Base-by-base conservation (phyloP, 1,284 basidiomycete genomes). In the Baeospora myosura region DNA sequence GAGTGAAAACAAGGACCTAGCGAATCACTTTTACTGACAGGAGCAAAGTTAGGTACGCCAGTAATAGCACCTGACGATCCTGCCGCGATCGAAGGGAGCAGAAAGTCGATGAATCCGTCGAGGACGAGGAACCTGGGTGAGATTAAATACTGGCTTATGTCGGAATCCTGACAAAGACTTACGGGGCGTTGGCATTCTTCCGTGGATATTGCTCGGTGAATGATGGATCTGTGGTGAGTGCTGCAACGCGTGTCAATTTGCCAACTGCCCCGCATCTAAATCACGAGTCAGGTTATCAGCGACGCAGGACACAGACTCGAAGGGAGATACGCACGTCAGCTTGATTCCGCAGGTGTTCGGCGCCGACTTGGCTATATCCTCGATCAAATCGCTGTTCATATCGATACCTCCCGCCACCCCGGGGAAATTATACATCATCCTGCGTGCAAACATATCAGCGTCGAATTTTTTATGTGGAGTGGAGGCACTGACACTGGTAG, bases 351-450 rank as follows among this genome's bases (percentile, higher is more conserved):
- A 40, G 25, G 22, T 21, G 14, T 42, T 47, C n/a, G 47, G 44
- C 26, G 44, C 44, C 17, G 35, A 29, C 33, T 30, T 42, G 12
- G 44, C 44, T 29, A 46, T 35, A 11, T 42, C 44, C 20, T 42
- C 29, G 20, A 46, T 42, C 31, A 46, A 30, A 35, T 46, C 44
- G 24, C 44, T 46, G 30, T 42, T 33, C 44, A 46, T 46, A 28
- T 46, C 44, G 29, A 46, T 31, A 24, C 41, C 38, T 16, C 41
- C 37, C 12, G 47, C 38, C 5, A 46, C 44, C 11, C 28, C 44
- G 21, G 44, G 44, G 20, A 46, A 46, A 23, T 46, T 46, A 37
- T 46, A 46, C 44, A 46, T 39, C 28, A 46, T 14, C 16, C 44
- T 46, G 26, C 30, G 21, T 21, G 11, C n/a, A 17, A 14, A 18